Evolutionary conservation across 257 asterid genomes (phyloP), one percentile per base, ranked within the genome.

Genomic region (Capsicum chinense): DNA sequence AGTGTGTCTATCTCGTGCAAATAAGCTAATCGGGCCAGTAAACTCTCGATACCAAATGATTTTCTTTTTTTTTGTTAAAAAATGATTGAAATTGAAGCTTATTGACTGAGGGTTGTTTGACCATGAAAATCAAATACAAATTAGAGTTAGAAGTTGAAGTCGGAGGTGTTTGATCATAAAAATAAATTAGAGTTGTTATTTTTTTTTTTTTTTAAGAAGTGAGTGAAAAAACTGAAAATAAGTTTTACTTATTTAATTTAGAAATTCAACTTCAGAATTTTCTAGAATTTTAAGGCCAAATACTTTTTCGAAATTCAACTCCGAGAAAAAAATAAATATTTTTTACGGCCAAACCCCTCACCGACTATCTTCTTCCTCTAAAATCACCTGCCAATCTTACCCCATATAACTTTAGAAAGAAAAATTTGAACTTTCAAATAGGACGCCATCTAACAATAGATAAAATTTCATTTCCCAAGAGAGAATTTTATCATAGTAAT

Each of bases 341-440:
- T 26, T 26, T 26, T 26, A 26, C 33, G 33, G 33, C 33, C 33
- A 26, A 26, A 26, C 33, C 33, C 33, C 33, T 26, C 33, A 26
- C 33, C 2, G 63, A 16, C 63, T 16, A 37, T 62, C 37, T n/a
- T 62, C 39, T 21, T 62, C 42, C 67, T 60, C 35, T 19, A 19
- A 26, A 26, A 17, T 60, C 35, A 19, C 14, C 37, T 3, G 39
- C 39, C 39, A 62, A 39, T 62, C 69, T 62, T 62, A 62, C 15
- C n/a, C 19, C 80, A 19, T 19, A 48, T 14, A 15, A 12, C 35
- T 6, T 66, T 44, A 44, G 79, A 5, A 73, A 47, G 80, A 73
- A 39, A 73, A 73, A n/a, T 7, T 76, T 76, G 26, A 76, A 76
- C 81, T 52, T 76, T 9, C 47, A 76, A 15, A 76, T 14, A 37